These are phyloP conservation scores for Agastache rugosa DNA, from an alignment of 257 asterid genomes.

Conservation along the genomic window DNA sequence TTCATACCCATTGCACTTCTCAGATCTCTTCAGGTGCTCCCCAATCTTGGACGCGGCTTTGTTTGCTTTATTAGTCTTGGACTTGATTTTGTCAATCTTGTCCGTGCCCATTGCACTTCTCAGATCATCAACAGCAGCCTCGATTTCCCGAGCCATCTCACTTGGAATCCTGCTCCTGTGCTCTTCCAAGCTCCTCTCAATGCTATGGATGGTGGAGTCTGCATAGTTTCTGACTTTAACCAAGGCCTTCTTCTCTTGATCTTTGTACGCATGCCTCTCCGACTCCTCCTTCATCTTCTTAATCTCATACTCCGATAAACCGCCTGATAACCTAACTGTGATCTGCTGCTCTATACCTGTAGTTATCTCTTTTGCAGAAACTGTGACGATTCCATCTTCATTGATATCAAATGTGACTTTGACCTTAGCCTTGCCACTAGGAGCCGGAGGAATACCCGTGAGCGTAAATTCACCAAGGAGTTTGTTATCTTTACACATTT, in stretches of 20 bases:
- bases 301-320: conserved; percentile 63
- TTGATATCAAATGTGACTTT: conserved; percentile 74
- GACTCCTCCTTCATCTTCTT: conserved; percentile 76
- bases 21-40: conserved; percentile 45
- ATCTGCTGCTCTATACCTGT: conserved; percentile 74
- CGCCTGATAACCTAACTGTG: conserved; percentile 64
- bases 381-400: conserved; percentile 71
- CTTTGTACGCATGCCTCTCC: conserved; percentile 64
- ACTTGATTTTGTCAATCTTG: conserved; percentile 58
- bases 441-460: conserved; percentile 72
- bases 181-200: conserved; percentile 61
- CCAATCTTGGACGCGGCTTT: conserved; percentile 68
- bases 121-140: conserved; percentile 57
- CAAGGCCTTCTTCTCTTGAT: conserved; percentile 66
- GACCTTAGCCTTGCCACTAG: conserved; percentile 67
- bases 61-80: conserved; percentile 62
- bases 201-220: conserved; percentile 64
- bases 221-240: conserved; percentile 59
- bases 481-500: conserved; percentile 65
- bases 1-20: too few relatives aligned
- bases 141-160: conserved; percentile 58
- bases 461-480: conserved; percentile 70
- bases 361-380: conserved; percentile 65
- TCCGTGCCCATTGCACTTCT: conserved; percentile 51
- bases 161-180: conserved; percentile 64